Evolutionary conservation across 306 rosid genomes (phyloP), one percentile per base, ranked within the genome.

Genomic region (Cucurbita argyrosperma): DNA sequence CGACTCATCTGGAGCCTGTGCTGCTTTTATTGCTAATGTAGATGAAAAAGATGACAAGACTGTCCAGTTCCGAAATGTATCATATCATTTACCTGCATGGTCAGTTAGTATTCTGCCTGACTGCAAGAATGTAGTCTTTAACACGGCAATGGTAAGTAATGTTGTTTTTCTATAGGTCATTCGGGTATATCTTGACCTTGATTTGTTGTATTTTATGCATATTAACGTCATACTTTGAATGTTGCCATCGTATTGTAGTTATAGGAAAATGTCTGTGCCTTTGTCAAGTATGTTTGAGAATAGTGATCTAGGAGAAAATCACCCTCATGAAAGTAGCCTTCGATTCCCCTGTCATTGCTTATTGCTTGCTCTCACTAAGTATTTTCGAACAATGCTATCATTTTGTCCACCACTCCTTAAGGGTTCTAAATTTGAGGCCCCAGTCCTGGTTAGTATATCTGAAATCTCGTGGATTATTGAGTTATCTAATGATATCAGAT

Each of bases 31-130:
- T 63, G 76, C 98, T 75, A 93, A 93, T 71, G 46, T 57, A 60
- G 96, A 90, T 70, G 92, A 93, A 49, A 93, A 87, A 84, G 80
- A 84, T 75, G 98, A 93, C 47, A 89, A 80, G 86, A 90, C 77
- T n/a, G 82, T 90, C 38, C 77, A 79, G 78, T 93, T 93, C 74
- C 88, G 74, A 51, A 93, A 93, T 76, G 75, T 76, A 30, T 87
- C 98, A 7, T 90, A 90, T 87, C 90, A 86, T 81, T 71, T 93
- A 51, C 98, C 97, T 47, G 97, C 98, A n/a, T 93, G 98, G 98
- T 93, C 98, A 65, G 97, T 93, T 65, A 90, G 97, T 87, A 93
- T 93, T 76, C 93, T 93, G 61, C 98, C 94, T 35, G 97, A 93
- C 87, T 93, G 98, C 96, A 93, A 86, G 83, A 87, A 84, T 74